phyloP scores from a whole-genome alignment of 2,329 filamentous ascomycete genomes.

The Penicillium sp. region DNA sequence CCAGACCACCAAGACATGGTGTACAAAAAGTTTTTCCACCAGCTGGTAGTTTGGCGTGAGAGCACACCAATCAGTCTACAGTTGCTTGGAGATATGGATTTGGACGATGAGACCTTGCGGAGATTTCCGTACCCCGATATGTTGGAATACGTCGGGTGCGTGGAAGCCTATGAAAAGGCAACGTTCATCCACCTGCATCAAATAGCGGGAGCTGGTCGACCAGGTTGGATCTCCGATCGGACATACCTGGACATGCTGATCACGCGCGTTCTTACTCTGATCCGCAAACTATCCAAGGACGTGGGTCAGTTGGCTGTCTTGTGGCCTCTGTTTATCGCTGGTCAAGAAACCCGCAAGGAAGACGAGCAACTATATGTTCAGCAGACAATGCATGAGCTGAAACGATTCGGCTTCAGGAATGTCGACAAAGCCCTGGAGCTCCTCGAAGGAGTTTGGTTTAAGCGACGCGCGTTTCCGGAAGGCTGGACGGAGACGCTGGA shows the following conservation, averaged over 20 bases:
- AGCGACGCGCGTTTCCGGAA: slow-evolving; percentile 40
- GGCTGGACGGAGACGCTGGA: slow-evolving; percentile 43
- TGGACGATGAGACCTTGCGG: slow-evolving; percentile 38
- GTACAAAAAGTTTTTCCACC: slow-evolving; percentile 39
- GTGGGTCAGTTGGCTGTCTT: slow-evolving; percentile 43
- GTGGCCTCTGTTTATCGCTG: slow-evolving; percentile 45
- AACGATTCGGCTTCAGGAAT: slow-evolving; percentile 37
- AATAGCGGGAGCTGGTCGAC: slow-evolving; percentile 39
- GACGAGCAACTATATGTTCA: slow-evolving; percentile 40
- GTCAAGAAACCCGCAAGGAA: slow-evolving; percentile 39
- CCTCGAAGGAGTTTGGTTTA: slow-evolving; percentile 39
- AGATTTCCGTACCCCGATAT: slow-evolving; percentile 40
- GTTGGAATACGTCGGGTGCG: slow-evolving; percentile 44
- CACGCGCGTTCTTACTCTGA: slow-evolving; percentile 39
- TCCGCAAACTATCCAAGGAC: slow-evolving; percentile 40
- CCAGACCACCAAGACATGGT: slow-evolving; percentile 38
- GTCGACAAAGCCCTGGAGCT: slow-evolving; percentile 13
- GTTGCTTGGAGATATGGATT: slow-evolving; percentile 31
- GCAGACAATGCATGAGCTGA: slow-evolving; percentile 38
- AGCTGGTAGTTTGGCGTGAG: slow-evolving; percentile 39
- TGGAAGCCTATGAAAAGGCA: slow-evolving; percentile 47
- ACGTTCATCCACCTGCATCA: slow-evolving; percentile 44
- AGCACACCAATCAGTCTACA: slow-evolving; percentile 39
- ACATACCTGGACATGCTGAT: slow-evolving; percentile 38
- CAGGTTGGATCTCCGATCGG: slow-evolving; percentile 34